A percentile compares a stretch with the other conserved stretches of the same genome.
Conservation (phyloP, 2,329 filamentous ascomycete species). For the Domatiomyces catenatus region DNA sequence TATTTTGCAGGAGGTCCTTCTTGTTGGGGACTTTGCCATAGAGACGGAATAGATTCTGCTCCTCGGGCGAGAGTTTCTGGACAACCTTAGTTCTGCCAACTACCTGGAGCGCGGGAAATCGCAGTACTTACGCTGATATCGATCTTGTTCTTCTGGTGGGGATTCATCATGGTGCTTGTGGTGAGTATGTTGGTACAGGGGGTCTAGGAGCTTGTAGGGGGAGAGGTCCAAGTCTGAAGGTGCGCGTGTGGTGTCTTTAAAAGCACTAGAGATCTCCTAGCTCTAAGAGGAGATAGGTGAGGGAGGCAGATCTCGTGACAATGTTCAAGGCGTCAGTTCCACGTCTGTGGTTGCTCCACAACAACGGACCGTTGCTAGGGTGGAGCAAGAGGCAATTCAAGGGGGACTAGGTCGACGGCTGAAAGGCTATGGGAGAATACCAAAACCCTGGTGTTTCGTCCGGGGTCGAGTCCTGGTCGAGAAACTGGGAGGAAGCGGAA, state of each 20-base stretch:
- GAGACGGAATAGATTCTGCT: conserved; percentile 89
- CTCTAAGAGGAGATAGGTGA: not conserved
- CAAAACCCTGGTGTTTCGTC: not conserved
- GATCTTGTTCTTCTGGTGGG: conserved; percentile 95
- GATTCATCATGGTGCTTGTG: conserved; percentile 53
- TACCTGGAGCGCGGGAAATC: not conserved
- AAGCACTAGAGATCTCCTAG: not conserved
- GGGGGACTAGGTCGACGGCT: not conserved
- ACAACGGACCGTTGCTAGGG: not conserved
- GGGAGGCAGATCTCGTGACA: not conserved
- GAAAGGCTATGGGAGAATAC: not conserved
- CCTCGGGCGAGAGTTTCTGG: conserved; percentile 80
- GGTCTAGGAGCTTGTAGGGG: not conserved
- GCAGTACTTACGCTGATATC: conserved; percentile 53
- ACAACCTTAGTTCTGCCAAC: conserved; percentile 1
- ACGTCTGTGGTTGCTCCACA: not conserved
- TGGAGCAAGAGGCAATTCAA: not conserved
- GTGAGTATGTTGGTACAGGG: not conserved
- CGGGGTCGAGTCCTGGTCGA: not conserved
- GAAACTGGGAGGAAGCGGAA: not conserved
- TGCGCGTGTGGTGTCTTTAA: not conserved
- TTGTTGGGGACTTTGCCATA: conserved; percentile 97
- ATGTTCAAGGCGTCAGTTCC: not conserved
- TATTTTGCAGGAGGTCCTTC: conserved; percentile 92
- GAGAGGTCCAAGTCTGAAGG: not conserved